These are phyloP conservation scores for Fennellomyces sp. DNA, from an alignment of 371 early-diverging fungal genomes.

Conservation along the genomic window DNA sequence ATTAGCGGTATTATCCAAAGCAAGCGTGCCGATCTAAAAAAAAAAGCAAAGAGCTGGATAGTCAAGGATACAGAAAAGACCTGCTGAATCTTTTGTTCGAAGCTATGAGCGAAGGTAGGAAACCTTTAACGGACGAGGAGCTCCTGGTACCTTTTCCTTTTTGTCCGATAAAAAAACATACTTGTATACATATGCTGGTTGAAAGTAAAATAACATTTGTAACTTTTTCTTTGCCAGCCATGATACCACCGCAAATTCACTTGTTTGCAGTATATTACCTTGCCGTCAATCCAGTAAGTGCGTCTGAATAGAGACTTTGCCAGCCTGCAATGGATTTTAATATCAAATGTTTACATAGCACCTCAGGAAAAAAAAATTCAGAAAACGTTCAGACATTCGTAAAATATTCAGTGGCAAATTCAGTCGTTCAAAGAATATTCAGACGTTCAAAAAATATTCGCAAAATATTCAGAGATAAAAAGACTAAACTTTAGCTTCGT, in stretches of 20 bases:
- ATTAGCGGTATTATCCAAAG: constrained; percentile 42
- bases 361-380: no score
- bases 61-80: constrained; percentile 37
- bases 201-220: constrained; percentile 52
- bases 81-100: constrained; percentile 49
- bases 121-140: constrained; percentile 15
- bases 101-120: constrained; percentile 18
- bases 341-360: no score
- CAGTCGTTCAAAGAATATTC: no score
- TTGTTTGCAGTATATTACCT: constrained; percentile 40
- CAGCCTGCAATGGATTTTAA: background rate
- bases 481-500: no score
- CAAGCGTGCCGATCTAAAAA: constrained; percentile 21
- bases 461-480: no score
- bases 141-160: no score
- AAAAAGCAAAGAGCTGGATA: constrained; percentile 19
- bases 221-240: constrained; percentile 31
- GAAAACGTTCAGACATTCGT: no score
- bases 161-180: no score
- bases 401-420: no score
- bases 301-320: background rate
- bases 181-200: no score
- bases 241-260: constrained; percentile 31
- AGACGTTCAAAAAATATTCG: no score
- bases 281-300: constrained; percentile 40